Conservation (phyloP, 768 basidiomycete genomes). For the Suillus placidus region DNA sequence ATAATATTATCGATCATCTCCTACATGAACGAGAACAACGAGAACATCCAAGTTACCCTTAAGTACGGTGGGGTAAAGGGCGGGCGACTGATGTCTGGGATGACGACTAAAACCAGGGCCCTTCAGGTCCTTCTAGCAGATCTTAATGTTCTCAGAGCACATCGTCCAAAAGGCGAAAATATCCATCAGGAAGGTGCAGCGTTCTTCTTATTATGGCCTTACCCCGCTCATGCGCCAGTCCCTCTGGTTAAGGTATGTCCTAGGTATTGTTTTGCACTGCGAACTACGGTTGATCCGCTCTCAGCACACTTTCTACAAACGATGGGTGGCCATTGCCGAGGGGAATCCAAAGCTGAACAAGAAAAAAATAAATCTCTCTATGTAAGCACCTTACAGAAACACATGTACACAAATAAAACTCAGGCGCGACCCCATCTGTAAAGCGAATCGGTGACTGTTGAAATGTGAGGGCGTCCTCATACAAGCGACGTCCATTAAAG, state of each 20-base stretch:
- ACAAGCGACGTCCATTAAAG: neutral
- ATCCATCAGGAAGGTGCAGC: constrained; percentile 22
- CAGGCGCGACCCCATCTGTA: neutral
- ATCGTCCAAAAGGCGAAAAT: constrained; percentile 32
- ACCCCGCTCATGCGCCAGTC: constrained; percentile 15
- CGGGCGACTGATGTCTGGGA: constrained; percentile 15
- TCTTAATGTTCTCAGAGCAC: constrained; percentile 33
- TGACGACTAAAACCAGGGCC: constrained; percentile 14
- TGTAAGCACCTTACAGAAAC: constrained; percentile 20
- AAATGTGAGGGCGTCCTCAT: neutral
- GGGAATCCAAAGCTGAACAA: constrained; percentile 25
- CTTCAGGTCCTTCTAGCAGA: constrained; percentile 30
- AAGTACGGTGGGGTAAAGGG: constrained; percentile 26
- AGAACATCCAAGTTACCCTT: constrained; percentile 30
- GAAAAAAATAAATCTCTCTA: constrained; percentile 31
- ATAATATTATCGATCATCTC: neutral
- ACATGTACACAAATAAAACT: neutral
- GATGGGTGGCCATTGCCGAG: constrained; percentile 29
- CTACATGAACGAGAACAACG: constrained; percentile 1
- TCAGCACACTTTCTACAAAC: constrained; percentile 27
- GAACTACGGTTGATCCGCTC: neutral
- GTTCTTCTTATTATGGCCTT: constrained; percentile 31
- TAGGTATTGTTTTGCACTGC: neutral
- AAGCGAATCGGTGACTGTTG: neutral
- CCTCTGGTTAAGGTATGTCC: neutral